A percentile compares a stretch with the other conserved stretches of the same genome.
Conservation (phyloP, 2,329 filamentous ascomycete genomes). For the Colletotrichum tropicicola region DNA sequence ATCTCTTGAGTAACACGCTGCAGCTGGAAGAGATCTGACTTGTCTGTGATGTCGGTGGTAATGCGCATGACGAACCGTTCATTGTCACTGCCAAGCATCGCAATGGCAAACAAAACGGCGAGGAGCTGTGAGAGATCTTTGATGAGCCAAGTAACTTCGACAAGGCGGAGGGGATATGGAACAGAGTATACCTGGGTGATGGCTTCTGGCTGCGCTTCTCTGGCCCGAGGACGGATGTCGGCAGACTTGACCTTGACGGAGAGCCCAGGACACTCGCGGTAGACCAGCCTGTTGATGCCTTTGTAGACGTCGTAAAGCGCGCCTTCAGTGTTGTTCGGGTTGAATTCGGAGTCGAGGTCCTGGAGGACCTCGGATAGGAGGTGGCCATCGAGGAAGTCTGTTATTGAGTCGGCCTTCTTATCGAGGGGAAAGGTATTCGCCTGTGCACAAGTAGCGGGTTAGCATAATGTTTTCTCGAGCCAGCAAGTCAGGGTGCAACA, state of each 20-base stretch:
- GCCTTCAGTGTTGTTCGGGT: slow-evolving; percentile 36
- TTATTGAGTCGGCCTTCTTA: slow-evolving; percentile 56
- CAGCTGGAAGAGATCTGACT: slow-evolving; percentile 52
- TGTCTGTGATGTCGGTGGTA: slow-evolving; percentile 40
- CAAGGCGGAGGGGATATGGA: background rate
- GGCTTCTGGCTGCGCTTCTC: slow-evolving; percentile 63
- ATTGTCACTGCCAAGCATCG: slow-evolving; percentile 66
- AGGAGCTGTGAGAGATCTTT: slow-evolving; percentile 59
- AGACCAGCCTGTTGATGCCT: slow-evolving; percentile 64
- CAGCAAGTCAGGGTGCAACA: slow-evolving; percentile 21
- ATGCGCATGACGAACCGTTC: slow-evolving; percentile 61
- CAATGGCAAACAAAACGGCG: slow-evolving; percentile 68
- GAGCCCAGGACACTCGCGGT: slow-evolving; percentile 59
- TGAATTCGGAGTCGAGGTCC: slow-evolving; percentile 66
- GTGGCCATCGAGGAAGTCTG: slow-evolving; percentile 62
- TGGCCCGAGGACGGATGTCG: slow-evolving; percentile 66
- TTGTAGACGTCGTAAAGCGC: slow-evolving; percentile 62
- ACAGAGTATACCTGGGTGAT: slow-evolving; percentile 56
- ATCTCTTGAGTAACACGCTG: slow-evolving; percentile 55
- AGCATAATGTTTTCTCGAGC: slow-evolving; percentile 23
- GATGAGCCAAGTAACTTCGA: slow-evolving; percentile 33
- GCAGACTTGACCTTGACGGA: slow-evolving; percentile 60
- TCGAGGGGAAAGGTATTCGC: slow-evolving; percentile 54
- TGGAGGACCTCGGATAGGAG: slow-evolving; percentile 64
- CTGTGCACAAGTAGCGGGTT: slow-evolving; percentile 5